A percentile compares a stretch with the other conserved stretches of the same genome.
Conservation (phyloP, 2,329 filamentous ascomycete genomes). For the Penicillium frequentans region DNA sequence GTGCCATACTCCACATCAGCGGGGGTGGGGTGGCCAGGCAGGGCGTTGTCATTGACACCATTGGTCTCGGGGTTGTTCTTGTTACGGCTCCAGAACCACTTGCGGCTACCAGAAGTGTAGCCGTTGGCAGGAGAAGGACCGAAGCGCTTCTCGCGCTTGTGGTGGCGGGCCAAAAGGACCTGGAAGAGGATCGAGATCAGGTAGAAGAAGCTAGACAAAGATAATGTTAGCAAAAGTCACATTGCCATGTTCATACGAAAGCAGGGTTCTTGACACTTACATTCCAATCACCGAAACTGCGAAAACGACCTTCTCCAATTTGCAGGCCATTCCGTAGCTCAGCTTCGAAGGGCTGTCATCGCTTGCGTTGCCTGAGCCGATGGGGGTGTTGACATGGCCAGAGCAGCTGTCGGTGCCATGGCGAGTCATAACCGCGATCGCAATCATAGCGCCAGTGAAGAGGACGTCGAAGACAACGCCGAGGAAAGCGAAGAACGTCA, state of each 20-base stretch:
- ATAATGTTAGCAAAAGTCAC: background rate
- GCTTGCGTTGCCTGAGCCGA: constrained; percentile 63
- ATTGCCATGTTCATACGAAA: background rate
- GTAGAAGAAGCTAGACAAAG: constrained; percentile 65
- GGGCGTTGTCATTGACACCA: constrained; percentile 27
- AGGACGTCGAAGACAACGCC: constrained; percentile 74
- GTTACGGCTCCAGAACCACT: constrained; percentile 41
- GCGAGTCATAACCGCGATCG: constrained; percentile 73
- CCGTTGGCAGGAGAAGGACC: constrained; percentile 65
- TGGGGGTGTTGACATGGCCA: constrained; percentile 63
- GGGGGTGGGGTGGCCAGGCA: constrained; percentile 43
- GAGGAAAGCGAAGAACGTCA: constrained; percentile 69
- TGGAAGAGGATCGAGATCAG: constrained; percentile 70
- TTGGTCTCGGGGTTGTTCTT: constrained; percentile 44
- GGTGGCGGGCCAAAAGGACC: constrained; percentile 65
- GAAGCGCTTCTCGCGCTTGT: constrained; percentile 72
- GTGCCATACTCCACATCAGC: constrained; percentile 35
- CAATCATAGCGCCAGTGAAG: constrained; percentile 77
- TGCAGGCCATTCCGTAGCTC: constrained; percentile 64
- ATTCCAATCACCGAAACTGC: constrained; percentile 76
- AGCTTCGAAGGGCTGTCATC: constrained; percentile 50
- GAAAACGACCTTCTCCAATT: constrained; percentile 73
- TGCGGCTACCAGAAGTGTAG: constrained; percentile 63
- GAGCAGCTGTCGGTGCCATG: constrained; percentile 67
- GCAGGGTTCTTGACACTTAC: constrained; percentile 48